Percentiles rank a stretch among this genome's conserved stretches.
phyloP scores from a whole-genome alignment of 2,329 filamentous ascomycete species.

The Colletotrichum simmondsii region DNA sequence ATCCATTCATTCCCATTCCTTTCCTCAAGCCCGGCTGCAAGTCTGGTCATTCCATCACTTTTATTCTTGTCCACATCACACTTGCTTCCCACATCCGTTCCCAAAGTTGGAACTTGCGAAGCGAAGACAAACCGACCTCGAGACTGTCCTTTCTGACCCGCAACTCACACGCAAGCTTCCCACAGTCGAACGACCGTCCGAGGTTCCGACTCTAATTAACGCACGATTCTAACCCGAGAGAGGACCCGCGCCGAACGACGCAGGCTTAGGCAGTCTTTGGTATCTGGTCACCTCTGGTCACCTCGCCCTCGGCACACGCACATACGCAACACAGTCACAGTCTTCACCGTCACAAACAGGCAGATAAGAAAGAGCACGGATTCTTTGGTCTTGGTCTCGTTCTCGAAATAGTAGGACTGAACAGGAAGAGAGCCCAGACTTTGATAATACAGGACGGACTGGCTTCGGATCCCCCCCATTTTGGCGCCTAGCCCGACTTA shows the following conservation, averaged over 20 bases:
- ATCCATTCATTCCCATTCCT: slow-evolving; percentile 39
- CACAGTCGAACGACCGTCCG: slow-evolving; percentile 31
- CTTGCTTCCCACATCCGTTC: background rate
- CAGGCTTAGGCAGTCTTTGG: slow-evolving; percentile 21
- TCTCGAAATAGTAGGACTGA: background rate
- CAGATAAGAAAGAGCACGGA: slow-evolving; percentile 11
- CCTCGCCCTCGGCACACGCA: background rate
- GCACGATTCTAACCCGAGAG: slow-evolving; percentile 30
- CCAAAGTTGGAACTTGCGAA: background rate
- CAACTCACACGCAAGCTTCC: slow-evolving; percentile 18
- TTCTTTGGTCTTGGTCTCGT: background rate
- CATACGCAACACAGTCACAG: background rate
- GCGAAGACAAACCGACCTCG: slow-evolving; percentile 23
- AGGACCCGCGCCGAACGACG: slow-evolving; percentile 17
- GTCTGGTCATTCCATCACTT: slow-evolving; percentile 34
- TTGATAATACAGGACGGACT: slow-evolving; percentile 12
- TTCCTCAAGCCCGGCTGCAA: slow-evolving; percentile 34
- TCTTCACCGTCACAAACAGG: slow-evolving; percentile 12
- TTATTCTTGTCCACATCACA: slow-evolving; percentile 12
- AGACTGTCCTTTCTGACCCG: slow-evolving; percentile 28
- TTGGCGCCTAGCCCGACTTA: slow-evolving; percentile 31
- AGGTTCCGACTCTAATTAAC: slow-evolving; percentile 31
- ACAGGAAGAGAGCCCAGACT: slow-evolving; percentile 1
- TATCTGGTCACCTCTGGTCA: slow-evolving; percentile 20
- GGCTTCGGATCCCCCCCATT: slow-evolving; percentile 14